Percentiles rank a stretch among this genome's conserved stretches.
These are phyloP conservation scores for Phytopythium oedochilum DNA, from an alignment of 352 stramenopile species.

Conservation along the genomic window DNA sequence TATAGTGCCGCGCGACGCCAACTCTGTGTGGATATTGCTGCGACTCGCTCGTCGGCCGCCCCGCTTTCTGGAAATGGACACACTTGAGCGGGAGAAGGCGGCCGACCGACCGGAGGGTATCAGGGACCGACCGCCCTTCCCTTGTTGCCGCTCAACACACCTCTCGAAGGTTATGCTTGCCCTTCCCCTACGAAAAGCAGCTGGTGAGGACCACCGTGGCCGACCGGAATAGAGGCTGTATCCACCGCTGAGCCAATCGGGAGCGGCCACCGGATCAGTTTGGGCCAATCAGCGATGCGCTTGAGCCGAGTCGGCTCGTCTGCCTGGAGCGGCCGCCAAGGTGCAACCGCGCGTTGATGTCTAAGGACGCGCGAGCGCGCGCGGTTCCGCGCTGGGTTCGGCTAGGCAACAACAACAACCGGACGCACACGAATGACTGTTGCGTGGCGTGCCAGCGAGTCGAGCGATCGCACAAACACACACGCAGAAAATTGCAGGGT, in stretches of 20 bases:
- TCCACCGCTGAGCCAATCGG: not conserved
- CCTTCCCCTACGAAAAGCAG: not conserved
- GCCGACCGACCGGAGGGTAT: no score
- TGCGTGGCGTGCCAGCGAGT: no score
- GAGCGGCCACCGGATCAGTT: no score
- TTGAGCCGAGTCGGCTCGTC: no score
- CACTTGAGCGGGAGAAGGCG: not conserved
- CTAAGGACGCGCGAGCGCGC: not conserved
- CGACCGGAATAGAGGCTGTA: not conserved
- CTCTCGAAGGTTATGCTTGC: not conserved
- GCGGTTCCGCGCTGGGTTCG: not conserved
- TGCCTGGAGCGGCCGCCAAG: not conserved
- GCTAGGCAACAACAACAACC: not conserved
- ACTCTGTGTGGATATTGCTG: no score
- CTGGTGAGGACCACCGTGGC: not conserved
- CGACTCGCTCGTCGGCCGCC: not conserved
- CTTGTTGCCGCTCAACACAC: not conserved
- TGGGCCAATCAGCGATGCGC: not conserved
- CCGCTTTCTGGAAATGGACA: constrained; percentile 3
- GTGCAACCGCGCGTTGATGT: not conserved
- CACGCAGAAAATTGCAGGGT: not conserved
- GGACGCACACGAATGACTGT: not conserved
- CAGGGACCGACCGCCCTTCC: no score
- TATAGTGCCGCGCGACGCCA: not conserved
- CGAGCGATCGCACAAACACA: not conserved